Evolutionary conservation across 2,329 filamentous ascomycete genomes (phyloP), one percentile per base, ranked within the genome.

Genomic region (Penicillium sp.): DNA sequence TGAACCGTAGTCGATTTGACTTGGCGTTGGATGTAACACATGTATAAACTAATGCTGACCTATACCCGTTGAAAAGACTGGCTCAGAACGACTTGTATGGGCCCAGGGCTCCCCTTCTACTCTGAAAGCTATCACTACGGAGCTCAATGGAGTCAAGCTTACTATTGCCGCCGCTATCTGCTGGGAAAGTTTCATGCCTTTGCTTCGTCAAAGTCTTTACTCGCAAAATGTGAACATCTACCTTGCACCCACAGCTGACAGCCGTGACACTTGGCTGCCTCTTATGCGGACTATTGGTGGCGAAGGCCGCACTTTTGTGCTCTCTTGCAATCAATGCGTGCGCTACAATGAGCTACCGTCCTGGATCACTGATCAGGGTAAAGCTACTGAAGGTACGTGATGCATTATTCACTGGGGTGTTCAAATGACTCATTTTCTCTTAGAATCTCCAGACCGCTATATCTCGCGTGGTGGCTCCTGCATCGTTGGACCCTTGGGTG

Each of bases 151-250:
- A 49, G 84, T 92, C 2, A 86, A 85, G 61, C 76, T 97, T 59
- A 93, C 90, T 55, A 83, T 97, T 58, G 92, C 88, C 0, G 87
- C 89, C 3, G 93, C 92, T 4, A 95, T 97, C 64, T 96, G 92
- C 79, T 97, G 92, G 92, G 92, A 97, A 74, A 96, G 90, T 73
- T 96, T 93, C 77, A 97, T 96, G 92, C 92, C 92, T 0, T 78
- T 97, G 19, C 80, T 97, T 8, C 84, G 93, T 19, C 89, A 96
- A 71, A 83, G 86, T 16, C 80, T 97, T 38, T 97, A 97, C 73
- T 83, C 85, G 2, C 93, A 97, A 74, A 96, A 96, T 70, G 86
- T 97, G 68, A 96, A 96, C 72, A 77, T 97, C 13, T 97, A 93
- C 75, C 84, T 97, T 2, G 92, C 92, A 0, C 93, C 93, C 0